Conservation (phyloP, 192 early-diverging fungal species). For the Backusella circina region DNA sequence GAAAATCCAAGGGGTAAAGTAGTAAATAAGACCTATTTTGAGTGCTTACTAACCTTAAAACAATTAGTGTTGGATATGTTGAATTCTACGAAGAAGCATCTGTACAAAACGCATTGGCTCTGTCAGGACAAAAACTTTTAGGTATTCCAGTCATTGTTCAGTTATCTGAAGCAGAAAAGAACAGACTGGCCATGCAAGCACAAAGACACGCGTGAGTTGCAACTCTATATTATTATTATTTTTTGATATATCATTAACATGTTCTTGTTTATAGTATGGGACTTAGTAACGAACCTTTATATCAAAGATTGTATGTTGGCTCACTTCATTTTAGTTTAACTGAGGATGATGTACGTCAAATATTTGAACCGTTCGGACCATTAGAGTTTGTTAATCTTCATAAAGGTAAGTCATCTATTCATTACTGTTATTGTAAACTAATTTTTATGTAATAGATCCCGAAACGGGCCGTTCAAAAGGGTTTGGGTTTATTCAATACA, state of each 20-base stretch:
- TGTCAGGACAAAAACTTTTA: conserved; percentile 84
- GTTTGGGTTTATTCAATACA: conserved; percentile 70
- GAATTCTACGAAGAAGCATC: conserved; percentile 90
- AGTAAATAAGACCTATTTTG: background rate
- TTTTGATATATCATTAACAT: background rate
- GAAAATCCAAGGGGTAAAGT: conserved; percentile 82
- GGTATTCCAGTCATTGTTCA: conserved; percentile 94
- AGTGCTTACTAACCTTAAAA: background rate
- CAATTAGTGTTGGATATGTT: conserved; percentile 87
- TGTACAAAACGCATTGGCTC: conserved; percentile 77
- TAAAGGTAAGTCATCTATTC: conserved; percentile 36
- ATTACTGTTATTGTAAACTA: background rate
- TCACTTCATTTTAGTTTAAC: conserved; percentile 62
- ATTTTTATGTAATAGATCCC: conserved; percentile 27
- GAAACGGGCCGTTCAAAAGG: conserved; percentile 72
- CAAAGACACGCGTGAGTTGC: conserved; percentile 43
- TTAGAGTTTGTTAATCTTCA: conserved; percentile 83
- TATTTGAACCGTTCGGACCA: conserved; percentile 83
- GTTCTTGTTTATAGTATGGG: conserved; percentile 9
- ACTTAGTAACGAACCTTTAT: conserved; percentile 39
- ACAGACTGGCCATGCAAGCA: conserved; percentile 66
- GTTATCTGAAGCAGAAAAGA: conserved; percentile 92
- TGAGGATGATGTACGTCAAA: conserved; percentile 68
- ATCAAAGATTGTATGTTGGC: conserved; percentile 60
- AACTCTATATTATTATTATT: no score